Evolutionary conservation across 140 eudicot species (phyloP), one percentile per base, ranked within the genome.

Genomic region (Flaveria floridana): DNA sequence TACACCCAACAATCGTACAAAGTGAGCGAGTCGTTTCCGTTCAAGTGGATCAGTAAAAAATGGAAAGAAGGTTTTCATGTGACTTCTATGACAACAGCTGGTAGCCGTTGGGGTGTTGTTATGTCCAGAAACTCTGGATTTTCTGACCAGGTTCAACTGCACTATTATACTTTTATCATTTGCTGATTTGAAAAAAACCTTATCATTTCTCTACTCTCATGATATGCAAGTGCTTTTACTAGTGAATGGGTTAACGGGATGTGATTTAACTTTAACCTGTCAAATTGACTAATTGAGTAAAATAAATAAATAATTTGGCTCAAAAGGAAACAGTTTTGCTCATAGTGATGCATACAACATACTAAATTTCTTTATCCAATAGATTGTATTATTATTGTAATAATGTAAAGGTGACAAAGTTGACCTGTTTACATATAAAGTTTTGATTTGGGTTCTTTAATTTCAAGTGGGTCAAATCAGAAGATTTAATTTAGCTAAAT

Each of bases 51-150:
- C 37, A 89, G 88, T 67, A 87, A 89, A 71, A 89, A 85, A 55
- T 89, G 96, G 96, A 89, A 87, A 81, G 93, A 89, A 84, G 96
- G 96, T 44, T 89, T 87, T 70, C 93, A 87, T 23, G 96, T 89
- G 64, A 89, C 93, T 16, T 89, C 96, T 20, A 87, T 89, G 96
- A 87, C 91, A 39, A 89, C 96, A 37, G 96, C 96, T 79, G 96
- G 96, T 76, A 85, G 76, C 70, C 89, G 93, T 52, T 89, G 96
- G 96, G 96, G 93, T 69, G 96, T 89, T 47, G 96, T 89, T 16
- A 89, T 89, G 96, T 87, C 93, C 69, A 75, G 91, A 72, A 87
- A 89, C 76, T 79, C 96, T 34, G 96, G 96, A 75, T 89, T 13
- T 70, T 70, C 89, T 15, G 93, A 87, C 15, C 93, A 89, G 90